These are phyloP conservation scores for Drechslerella dactyloides DNA, from an alignment of 2,329 filamentous ascomycete species.

Conservation along the genomic window DNA sequence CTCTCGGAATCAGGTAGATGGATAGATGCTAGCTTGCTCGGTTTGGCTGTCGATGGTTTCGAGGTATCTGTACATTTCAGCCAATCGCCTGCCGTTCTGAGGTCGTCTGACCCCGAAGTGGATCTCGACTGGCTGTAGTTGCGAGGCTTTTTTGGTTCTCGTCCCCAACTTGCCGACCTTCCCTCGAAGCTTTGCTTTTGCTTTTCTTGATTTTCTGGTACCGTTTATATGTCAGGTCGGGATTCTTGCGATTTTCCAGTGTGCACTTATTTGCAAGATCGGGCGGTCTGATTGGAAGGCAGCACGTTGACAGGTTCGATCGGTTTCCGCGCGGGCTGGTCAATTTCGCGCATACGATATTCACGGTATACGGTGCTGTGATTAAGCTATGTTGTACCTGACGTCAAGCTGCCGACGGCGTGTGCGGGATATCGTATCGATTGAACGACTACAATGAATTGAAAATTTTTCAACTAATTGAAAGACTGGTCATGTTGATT, in stretches of 20 bases:
- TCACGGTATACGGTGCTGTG: background rate
- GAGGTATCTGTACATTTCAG: constrained; percentile 27
- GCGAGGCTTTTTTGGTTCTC: constrained; percentile 12
- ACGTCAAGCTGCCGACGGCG: constrained; percentile 18
- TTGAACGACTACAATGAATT: background rate
- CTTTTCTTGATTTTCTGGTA: background rate
- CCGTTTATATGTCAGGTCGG: background rate
- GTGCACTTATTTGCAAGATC: background rate
- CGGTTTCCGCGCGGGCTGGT: too few relatives aligned
- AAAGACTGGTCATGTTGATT: background rate
- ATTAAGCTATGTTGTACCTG: constrained; percentile 46
- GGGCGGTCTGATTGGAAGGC: too few relatives aligned
- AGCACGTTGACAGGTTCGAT: too few relatives aligned
- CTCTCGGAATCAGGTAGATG: constrained; percentile 14
- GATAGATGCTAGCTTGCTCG: background rate
- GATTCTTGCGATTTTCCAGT: background rate
- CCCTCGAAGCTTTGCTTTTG: background rate
- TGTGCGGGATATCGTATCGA: background rate
- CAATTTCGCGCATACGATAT: background rate
- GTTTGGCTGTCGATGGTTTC: background rate
- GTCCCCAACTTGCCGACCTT: too few relatives aligned
- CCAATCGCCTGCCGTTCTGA: constrained; percentile 45
- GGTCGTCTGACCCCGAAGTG: constrained; percentile 49
- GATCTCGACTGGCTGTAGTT: constrained; percentile 18
- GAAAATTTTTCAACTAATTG: background rate